Conservation (phyloP, 352 stramenopile species). For the Pythium angustatum region DNA sequence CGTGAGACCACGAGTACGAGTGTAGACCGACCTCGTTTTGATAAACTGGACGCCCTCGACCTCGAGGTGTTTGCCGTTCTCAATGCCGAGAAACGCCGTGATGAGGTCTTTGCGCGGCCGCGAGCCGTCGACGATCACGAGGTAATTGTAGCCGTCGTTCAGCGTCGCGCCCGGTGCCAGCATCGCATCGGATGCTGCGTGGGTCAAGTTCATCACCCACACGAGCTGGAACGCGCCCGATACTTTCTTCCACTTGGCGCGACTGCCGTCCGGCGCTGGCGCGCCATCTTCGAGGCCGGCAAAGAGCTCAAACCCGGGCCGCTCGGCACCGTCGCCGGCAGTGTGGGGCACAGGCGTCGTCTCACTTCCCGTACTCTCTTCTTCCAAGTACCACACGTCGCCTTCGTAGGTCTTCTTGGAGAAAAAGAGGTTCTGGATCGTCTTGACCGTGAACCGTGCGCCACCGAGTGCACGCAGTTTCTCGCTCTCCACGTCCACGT, state of each 20-base stretch:
- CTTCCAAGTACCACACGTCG: slow-evolving; percentile 63
- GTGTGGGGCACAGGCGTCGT: background rate
- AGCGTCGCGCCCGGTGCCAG: slow-evolving; percentile 30
- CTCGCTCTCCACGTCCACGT: slow-evolving; percentile 82
- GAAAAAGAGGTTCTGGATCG: slow-evolving; percentile 59
- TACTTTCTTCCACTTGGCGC: slow-evolving; percentile 27
- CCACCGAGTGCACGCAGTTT: slow-evolving; percentile 61
- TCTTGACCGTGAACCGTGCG: slow-evolving; percentile 66
- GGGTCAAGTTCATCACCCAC: slow-evolving; percentile 40
- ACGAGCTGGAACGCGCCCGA: slow-evolving; percentile 36
- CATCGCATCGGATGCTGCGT: slow-evolving; percentile 33
- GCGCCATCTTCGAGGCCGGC: slow-evolving; percentile 39
- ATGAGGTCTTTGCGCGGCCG: slow-evolving; percentile 42
- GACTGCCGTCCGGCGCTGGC: slow-evolving; percentile 5
- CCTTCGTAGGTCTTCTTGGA: slow-evolving; percentile 52
- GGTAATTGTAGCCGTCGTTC: slow-evolving; percentile 59
- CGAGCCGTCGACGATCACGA: slow-evolving; percentile 51
- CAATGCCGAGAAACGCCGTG: slow-evolving; percentile 54
- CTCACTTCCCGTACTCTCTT: slow-evolving; percentile 29
- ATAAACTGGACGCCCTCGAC: slow-evolving; percentile 48
- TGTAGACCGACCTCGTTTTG: slow-evolving; percentile 47
- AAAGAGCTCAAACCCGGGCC: slow-evolving; percentile 51
- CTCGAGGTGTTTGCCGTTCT: slow-evolving; percentile 50
- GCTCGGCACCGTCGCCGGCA: slow-evolving; percentile 12
- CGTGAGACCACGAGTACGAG: too few species aligned